Percentiles rank a stretch among this genome's conserved stretches.
Conservation (phyloP, 1,139 yeast genomes). For the Yamadazyma songkhlaensis region DNA sequence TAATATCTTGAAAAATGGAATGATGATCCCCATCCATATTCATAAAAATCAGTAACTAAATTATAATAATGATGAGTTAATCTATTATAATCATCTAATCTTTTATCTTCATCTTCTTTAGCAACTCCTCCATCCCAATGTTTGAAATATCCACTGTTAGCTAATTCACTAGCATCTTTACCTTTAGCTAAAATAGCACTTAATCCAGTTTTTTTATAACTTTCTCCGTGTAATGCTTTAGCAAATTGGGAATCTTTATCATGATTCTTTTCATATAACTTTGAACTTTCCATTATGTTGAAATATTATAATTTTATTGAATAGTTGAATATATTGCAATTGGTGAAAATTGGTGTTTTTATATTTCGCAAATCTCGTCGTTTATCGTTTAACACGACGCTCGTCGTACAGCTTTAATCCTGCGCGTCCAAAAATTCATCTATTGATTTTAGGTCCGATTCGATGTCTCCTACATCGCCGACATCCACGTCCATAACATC, state of each 20-base stretch:
- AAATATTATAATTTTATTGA: not conserved
- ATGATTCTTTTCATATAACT: slow-evolving; percentile 37
- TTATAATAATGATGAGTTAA: slow-evolving; percentile 95
- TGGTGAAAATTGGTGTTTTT: slow-evolving; percentile 3
- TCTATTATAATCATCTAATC: slow-evolving; percentile 82
- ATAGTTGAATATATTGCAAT: not conserved
- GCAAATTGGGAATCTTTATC: slow-evolving; percentile 65
- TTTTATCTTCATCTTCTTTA: slow-evolving; percentile 68
- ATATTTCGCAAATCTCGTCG: slow-evolving; percentile 4
- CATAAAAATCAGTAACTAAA: slow-evolving; percentile 94
- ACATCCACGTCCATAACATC: not conserved
- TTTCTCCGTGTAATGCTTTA: slow-evolving; percentile 81
- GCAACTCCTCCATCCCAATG: slow-evolving; percentile 94
- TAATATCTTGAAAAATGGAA: slow-evolving; percentile 96
- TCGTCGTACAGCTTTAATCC: too few relatives aligned
- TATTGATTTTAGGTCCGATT: not conserved
- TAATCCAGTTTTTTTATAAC: slow-evolving; percentile 66
- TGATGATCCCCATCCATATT: slow-evolving; percentile 99
- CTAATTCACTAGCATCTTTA: slow-evolving; percentile 78
- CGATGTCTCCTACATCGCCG: not conserved
- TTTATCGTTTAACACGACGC: not conserved
- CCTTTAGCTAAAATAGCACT: slow-evolving; percentile 72
- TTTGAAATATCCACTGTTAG: slow-evolving; percentile 87
- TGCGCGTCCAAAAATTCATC: too few relatives aligned
- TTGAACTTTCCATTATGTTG: slow-evolving; percentile 12